These are phyloP conservation scores for Millerozyma miso DNA, from an alignment of 805 yeast species.

Conservation along the genomic window DNA sequence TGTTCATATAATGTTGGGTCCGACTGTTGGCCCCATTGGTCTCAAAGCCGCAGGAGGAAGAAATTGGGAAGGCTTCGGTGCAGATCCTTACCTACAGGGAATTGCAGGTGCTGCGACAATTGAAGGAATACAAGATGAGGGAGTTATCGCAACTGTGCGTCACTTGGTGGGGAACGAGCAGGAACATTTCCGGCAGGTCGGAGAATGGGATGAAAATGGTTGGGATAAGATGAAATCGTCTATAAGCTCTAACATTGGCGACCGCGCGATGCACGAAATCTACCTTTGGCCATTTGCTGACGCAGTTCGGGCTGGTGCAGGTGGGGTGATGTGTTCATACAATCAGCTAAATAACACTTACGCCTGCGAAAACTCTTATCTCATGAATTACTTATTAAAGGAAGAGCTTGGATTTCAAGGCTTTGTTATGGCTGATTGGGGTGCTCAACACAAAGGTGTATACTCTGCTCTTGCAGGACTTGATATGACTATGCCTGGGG, in stretches of 20 bases:
- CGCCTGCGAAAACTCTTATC: constrained; percentile 56
- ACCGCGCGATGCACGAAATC: constrained; percentile 57
- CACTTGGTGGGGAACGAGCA: constrained; percentile 62
- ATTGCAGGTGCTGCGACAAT: constrained; percentile 49
- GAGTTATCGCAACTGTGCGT: constrained; percentile 53
- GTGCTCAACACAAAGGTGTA: constrained; percentile 59
- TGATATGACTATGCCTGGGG: constrained; percentile 67
- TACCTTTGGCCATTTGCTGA: constrained; percentile 68
- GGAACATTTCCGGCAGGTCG: constrained; percentile 53
- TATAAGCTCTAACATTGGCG: constrained; percentile 53
- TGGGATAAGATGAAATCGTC: constrained; percentile 41
- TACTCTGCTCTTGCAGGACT: constrained; percentile 54
- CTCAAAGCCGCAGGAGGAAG: constrained; percentile 60
- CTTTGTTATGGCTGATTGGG: constrained; percentile 64
- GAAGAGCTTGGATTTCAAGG: constrained; percentile 66
- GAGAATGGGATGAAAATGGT: constrained; percentile 45
- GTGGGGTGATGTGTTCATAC: constrained; percentile 59
- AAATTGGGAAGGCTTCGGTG: constrained; percentile 61
- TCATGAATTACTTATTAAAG: constrained; percentile 52
- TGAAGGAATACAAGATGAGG: constrained; percentile 54
- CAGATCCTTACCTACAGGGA: constrained; percentile 61
- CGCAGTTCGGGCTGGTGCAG: constrained; percentile 55
- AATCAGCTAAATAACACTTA: constrained; percentile 53
- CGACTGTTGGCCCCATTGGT: constrained; percentile 59
- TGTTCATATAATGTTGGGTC: constrained; percentile 53